Evolutionary conservation across 1,284 basidiomycete species (phyloP).

Genomic region (Cryptococcus jaspeensis): DNA sequence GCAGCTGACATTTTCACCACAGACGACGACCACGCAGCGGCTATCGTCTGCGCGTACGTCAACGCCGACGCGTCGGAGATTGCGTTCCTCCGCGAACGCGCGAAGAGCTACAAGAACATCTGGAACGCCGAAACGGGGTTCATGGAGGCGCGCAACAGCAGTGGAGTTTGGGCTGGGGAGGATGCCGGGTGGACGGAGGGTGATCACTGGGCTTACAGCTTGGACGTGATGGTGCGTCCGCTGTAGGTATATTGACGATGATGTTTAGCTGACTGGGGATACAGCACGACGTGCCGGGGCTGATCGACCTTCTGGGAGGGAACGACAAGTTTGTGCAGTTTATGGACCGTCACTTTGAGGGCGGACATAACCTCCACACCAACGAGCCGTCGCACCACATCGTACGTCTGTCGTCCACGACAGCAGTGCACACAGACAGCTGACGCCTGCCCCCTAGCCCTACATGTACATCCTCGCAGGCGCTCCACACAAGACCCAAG

Average conservation of each 20-base stretch:
- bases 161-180: slow-evolving; percentile 69
- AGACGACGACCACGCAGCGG: slow-evolving; percentile 77
- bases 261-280: slow-evolving; percentile 14
- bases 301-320: slow-evolving; percentile 67
- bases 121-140: slow-evolving; percentile 72
- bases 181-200: slow-evolving; percentile 76
- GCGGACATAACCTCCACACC: slow-evolving; percentile 76
- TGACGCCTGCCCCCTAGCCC: slow-evolving; percentile 50
- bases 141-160: slow-evolving; percentile 72
- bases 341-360: slow-evolving; percentile 73
- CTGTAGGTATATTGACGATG: not conserved
- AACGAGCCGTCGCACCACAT: slow-evolving; percentile 63
- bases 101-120: slow-evolving; percentile 61
- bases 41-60: slow-evolving; percentile 57
- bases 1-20: slow-evolving; percentile 3
- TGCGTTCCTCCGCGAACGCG: slow-evolving; percentile 59
- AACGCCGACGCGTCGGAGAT: slow-evolving; percentile 54
- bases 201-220: slow-evolving; percentile 79
- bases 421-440: not conserved
- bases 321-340: slow-evolving; percentile 63
- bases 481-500: slow-evolving; percentile 67
- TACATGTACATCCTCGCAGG: slow-evolving; percentile 74
- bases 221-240: slow-evolving; percentile 59
- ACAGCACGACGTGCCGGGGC: slow-evolving; percentile 59
- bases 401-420: slow-evolving; percentile 17